Base-by-base conservation (phyloP, 106 monocot species). In the Allium cepa region DNA sequence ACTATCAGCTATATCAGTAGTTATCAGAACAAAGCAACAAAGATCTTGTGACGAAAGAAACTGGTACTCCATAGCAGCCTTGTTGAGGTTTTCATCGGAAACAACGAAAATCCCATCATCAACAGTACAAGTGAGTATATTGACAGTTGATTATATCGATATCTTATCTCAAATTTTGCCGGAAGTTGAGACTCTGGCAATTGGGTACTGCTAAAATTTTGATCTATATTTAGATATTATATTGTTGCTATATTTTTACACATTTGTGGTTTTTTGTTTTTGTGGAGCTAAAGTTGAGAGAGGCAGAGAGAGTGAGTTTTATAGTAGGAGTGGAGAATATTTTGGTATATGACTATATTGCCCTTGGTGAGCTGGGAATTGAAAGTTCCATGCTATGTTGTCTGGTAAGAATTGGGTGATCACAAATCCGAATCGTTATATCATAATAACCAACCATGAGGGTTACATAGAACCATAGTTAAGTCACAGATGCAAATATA, bases 21-120 rank as follows among this genome's bases (percentile, higher is more conserved):
- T 36, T 36, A 36, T 36, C 36, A 36, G 36, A 36, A 4, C 36
- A 36, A 36, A 36, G 36, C 53, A 72, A 74, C 26, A 63, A 60
- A 49, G 72, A 18, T 71, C 94, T 94, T 94, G 78, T 94, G 94
- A 72, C 94, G 94, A 71, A 94, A 94, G 81, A 94, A 94, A 72
- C 87, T 87, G 62, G 94, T 79, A 50, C 85, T 87, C 94, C 94
- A 94, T 47, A 94, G 75, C 46, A 94, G 60, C 58, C 94, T 72
- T 0, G 90, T 83, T 36, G 90, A 83, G 47, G 82, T 85, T 68
- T 85, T 87, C 90, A 94, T 90, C 36, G 85, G 90, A 55, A 75
- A 85, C 70, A 90, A 66, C 45, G 94, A 90, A 87, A 94, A 85
- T 57, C 94, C 90, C 94, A 94, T 94, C 85, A 83, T 75, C 52